Base-by-base conservation (phyloP, 306 rosid genomes). In the Astragalus membranaceus region DNA sequence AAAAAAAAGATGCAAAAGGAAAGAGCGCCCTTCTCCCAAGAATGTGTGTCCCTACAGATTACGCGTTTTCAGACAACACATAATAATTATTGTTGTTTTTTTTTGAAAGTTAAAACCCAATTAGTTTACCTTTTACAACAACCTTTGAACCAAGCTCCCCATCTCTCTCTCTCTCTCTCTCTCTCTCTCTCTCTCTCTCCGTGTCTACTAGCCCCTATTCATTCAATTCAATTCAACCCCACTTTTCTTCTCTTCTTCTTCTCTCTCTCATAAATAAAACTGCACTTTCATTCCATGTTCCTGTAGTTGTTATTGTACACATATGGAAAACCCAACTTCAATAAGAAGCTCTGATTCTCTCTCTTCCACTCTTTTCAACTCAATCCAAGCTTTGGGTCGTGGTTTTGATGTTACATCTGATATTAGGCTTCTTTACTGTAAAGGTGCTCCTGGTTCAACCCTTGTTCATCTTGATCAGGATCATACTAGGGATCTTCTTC, bases 341-440 rank as follows among this genome's bases (percentile, higher is more conserved):
- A 30, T 79, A 5, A 82, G 56, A 10, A 67, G 11, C 47, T 84
- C 87, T 37, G 96, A 85, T 54, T 86, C 91, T 72, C 83, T 88
- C 76, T 59, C 84, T 70, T 73, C 96, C 13, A 88, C 96, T 33
- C 84, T 92, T 52, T 46, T 58, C 42, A 86, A 86, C 83, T 86
- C 98, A 66, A 90, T 92, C 85, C 96, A 85, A 80, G 96, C 96
- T 77, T 69, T 92, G 49, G 98, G 98, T 74, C 91, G 98, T 43
- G 98, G 98, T 16, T 92, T 92, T 49, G 98, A 92, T 84, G 96
- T 92, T 56, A 88, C 98, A 29, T 90, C 98, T 13, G 98, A 92
- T 86, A 92, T 90, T 72, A 81, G 98, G 63, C 93, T 92, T 77
- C 91, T 92, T 4, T 92, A 92, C 69, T 92, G 98, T 74, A 92